These are phyloP conservation scores for Exobasidium rhododendri DNA, from an alignment of 1,284 basidiomycete species.

Conservation along the genomic window DNA sequence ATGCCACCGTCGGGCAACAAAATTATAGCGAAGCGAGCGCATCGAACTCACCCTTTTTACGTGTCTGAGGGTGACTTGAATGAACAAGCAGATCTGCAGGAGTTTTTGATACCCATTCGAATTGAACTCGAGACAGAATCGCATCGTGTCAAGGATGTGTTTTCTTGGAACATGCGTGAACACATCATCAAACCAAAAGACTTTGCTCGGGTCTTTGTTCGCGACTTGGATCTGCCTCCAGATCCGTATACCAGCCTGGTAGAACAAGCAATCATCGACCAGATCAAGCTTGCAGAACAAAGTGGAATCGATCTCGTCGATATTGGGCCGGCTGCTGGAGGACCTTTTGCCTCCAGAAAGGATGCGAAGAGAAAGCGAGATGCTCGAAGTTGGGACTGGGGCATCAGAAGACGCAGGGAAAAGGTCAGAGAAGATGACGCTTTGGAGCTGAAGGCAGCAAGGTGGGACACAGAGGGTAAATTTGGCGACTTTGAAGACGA, in stretches of 20 bases:
- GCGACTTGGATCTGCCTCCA: conserved; percentile 75
- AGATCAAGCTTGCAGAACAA: conserved; percentile 77
- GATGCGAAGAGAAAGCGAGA: conserved; percentile 17
- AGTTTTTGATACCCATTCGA: conserved; percentile 81
- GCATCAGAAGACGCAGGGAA: conserved; percentile 7
- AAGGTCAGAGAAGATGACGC: not conserved
- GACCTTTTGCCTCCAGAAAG: conserved; percentile 40
- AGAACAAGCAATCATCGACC: conserved; percentile 78
- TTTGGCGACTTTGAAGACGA: conserved; percentile 41
- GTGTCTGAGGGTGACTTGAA: conserved; percentile 58
- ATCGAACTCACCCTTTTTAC: conserved; percentile 67
- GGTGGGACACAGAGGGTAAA: conserved; percentile 10
- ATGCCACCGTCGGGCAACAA: conserved; percentile 76
- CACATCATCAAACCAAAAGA: conserved; percentile 71
- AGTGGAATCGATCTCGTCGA: conserved; percentile 72
- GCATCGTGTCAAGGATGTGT: conserved; percentile 86
- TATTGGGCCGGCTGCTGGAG: conserved; percentile 48
- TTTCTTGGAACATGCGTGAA: conserved; percentile 89
- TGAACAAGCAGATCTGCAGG: conserved; percentile 55
- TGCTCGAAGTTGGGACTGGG: conserved; percentile 17
- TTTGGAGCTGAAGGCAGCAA: not conserved
- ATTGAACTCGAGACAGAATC: conserved; percentile 91
- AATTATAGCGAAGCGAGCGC: conserved; percentile 65
- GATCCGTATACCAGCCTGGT: conserved; percentile 71
- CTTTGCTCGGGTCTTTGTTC: conserved; percentile 81